Percentiles rank a stretch among this genome's conserved stretches.
phyloP scores from a whole-genome alignment of 2,329 filamentous ascomycete genomes.

The Apiospora hydei region DNA sequence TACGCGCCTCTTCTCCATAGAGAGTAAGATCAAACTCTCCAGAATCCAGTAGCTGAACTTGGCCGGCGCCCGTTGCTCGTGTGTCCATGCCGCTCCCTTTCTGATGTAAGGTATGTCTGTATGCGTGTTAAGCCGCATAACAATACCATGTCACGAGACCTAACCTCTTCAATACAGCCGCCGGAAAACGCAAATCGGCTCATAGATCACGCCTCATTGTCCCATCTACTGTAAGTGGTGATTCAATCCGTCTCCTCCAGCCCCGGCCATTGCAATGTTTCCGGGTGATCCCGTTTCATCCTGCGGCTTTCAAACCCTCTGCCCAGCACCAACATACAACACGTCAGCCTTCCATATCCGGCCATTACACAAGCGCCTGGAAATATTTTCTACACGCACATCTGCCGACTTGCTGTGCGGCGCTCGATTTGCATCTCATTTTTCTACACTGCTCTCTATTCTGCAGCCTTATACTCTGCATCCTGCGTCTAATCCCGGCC shows the following conservation, averaged over 20 bases:
- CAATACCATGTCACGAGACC: constrained; percentile 13
- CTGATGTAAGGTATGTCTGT: constrained; percentile 6
- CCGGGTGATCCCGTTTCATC: constrained; percentile 23
- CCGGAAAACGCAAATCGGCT: neutral
- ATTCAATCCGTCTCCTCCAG: neutral
- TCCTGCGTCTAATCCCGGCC: neutral
- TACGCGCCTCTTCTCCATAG: neutral
- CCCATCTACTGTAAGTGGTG: constrained; percentile 15
- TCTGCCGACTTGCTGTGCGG: neutral
- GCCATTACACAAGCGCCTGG: constrained; percentile 6
- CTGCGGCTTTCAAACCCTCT: neutral
- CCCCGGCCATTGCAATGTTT: constrained; percentile 16
- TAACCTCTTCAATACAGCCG: neutral
- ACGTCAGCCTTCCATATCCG: constrained; percentile 22
- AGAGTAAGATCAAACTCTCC: neutral
- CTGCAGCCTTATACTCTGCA: too few species aligned
- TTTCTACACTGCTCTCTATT: neutral
- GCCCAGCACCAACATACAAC: constrained; percentile 12
- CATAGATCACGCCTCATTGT: neutral
- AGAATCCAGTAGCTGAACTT: neutral
- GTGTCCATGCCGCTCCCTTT: constrained; percentile 1
- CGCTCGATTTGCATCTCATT: neutral
- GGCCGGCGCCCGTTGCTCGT: neutral
- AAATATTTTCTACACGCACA: neutral
- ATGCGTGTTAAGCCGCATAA: constrained; percentile 8